phyloP scores from a whole-genome alignment of 2,329 filamentous ascomycete genomes.

The Apiospora rasikravindrae region DNA sequence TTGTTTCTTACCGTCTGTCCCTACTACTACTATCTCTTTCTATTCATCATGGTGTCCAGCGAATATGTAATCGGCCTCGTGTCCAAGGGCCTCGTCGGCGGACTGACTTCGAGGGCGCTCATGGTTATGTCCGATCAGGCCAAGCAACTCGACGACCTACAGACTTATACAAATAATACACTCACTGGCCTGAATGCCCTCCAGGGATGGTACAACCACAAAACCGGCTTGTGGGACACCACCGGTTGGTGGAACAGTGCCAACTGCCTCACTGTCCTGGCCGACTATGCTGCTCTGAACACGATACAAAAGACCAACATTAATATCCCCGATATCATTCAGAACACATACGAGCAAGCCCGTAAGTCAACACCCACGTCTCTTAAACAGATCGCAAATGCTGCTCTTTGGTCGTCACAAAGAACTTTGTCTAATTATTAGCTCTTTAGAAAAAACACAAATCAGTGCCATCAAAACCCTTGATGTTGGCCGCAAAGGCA shows the following conservation, averaged over 20 bases:
- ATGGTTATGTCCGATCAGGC: constrained; percentile 38
- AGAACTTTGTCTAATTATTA: background rate
- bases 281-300: constrained; percentile 41
- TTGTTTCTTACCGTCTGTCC: constrained; percentile 22
- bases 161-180: constrained; percentile 34
- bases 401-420: background rate
- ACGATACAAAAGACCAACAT: constrained; percentile 21
- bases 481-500: background rate
- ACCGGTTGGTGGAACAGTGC: constrained; percentile 68
- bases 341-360: constrained; percentile 33
- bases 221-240: constrained; percentile 60
- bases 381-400: background rate
- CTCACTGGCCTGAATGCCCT: constrained; percentile 42
- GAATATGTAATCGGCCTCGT: constrained; percentile 16
- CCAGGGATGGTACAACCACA: constrained; percentile 58
- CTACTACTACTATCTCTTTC: background rate
- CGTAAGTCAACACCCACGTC: background rate
- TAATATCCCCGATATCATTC: constrained; percentile 36
- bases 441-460: constrained; percentile 8
- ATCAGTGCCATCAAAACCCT: constrained; percentile 8
- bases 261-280: constrained; percentile 61
- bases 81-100: constrained; percentile 35
- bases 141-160: constrained; percentile 27
- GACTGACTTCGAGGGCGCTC: constrained; percentile 36
- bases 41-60: constrained; percentile 32